These are phyloP conservation scores for Naganishia onofrii DNA, from an alignment of 768 basidiomycete genomes.

Conservation along the genomic window DNA sequence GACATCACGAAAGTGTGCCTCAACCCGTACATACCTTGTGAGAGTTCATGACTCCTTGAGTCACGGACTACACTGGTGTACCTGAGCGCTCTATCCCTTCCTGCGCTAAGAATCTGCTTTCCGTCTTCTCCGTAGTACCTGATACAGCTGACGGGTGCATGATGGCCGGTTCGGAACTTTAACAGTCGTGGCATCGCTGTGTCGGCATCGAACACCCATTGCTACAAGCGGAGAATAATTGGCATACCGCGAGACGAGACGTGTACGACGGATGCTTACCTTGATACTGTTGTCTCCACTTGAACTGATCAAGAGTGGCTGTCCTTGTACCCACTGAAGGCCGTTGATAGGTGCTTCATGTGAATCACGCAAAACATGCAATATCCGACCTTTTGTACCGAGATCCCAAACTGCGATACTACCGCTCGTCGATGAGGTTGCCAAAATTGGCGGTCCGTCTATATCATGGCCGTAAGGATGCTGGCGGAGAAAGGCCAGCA, in stretches of 20 bases:
- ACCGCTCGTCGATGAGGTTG: conserved; percentile 79
- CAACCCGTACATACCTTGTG: conserved; percentile 61
- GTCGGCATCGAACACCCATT: conserved; percentile 97
- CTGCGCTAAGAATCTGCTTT: conserved; percentile 82
- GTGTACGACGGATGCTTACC: conserved; percentile 55
- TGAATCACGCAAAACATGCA: conserved; percentile 81
- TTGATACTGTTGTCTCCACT: conserved; percentile 95
- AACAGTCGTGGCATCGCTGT: conserved; percentile 78
- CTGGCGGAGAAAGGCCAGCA: neutral
- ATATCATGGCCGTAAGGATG: neutral
- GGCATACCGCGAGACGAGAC: no score
- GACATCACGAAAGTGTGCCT: conserved; percentile 48
- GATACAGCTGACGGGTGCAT: conserved; percentile 82
- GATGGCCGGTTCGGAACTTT: conserved; percentile 90
- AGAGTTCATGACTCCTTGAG: conserved; percentile 88
- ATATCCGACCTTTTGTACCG: conserved; percentile 70
- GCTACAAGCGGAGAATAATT: conserved; percentile 57
- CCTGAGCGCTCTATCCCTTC: conserved; percentile 77
- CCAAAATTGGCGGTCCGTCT: conserved; percentile 87
- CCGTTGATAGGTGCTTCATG: conserved; percentile 81
- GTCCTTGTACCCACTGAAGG: conserved; percentile 87
- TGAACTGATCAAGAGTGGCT: conserved; percentile 82
- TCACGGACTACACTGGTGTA: conserved; percentile 92
- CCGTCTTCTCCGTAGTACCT: conserved; percentile 97
- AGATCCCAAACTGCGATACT: conserved; percentile 93